These are phyloP conservation scores for Daldinia sp. DNA, from an alignment of 2,329 filamentous ascomycete species.

Conservation along the genomic window DNA sequence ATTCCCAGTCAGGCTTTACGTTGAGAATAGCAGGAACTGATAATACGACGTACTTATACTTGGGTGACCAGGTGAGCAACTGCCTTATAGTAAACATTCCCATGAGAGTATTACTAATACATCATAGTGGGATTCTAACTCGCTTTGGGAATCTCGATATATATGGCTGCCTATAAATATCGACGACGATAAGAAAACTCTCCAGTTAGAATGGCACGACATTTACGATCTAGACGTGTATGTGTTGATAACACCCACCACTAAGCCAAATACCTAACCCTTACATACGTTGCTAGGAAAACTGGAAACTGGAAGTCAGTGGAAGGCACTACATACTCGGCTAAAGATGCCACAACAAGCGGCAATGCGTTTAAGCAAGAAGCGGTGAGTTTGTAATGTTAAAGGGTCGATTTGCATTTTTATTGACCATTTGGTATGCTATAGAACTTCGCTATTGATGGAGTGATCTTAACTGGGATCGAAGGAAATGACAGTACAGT, in stretches of 20 bases:
- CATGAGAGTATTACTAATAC: background rate
- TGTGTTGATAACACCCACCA: slow-evolving; percentile 38
- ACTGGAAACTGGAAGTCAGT: slow-evolving; percentile 62
- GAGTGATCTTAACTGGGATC: slow-evolving; percentile 64
- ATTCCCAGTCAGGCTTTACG: slow-evolving; percentile 65
- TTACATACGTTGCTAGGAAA: slow-evolving; percentile 48
- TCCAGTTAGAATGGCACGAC: slow-evolving; percentile 65
- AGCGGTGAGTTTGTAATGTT: slow-evolving; percentile 51
- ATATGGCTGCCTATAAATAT: slow-evolving; percentile 68
- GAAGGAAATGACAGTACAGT: slow-evolving; percentile 67
- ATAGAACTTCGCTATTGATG: slow-evolving; percentile 61
- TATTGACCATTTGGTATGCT: slow-evolving; percentile 28
- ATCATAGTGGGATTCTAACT: slow-evolving; percentile 64
- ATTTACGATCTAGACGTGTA: slow-evolving; percentile 67
- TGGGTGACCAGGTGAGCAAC: slow-evolving; percentile 58
- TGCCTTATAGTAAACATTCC: background rate
- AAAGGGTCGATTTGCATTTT: background rate
- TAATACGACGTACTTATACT: slow-evolving; percentile 63
- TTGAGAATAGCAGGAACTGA: slow-evolving; percentile 62
- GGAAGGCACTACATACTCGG: slow-evolving; percentile 61
- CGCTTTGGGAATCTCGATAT: slow-evolving; percentile 68
- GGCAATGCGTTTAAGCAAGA: slow-evolving; percentile 67
- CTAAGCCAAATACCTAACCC: background rate
- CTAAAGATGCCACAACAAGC: slow-evolving; percentile 58
- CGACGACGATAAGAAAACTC: slow-evolving; percentile 63